Evolutionary conservation across 805 yeast species (phyloP).

Genomic region (Naumovozyma dairenensis): DNA sequence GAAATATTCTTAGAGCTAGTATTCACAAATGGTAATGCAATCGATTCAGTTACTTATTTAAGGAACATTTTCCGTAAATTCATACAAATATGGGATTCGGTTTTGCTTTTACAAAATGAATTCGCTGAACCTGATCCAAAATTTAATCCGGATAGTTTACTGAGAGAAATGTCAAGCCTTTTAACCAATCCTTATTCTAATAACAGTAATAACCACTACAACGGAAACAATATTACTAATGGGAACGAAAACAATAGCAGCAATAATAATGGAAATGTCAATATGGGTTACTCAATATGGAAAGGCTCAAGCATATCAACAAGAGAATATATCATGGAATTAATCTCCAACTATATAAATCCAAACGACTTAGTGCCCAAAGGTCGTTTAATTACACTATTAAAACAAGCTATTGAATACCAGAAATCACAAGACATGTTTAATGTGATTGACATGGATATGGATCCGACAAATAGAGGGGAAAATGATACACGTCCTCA

Average conservation of each 20-base stretch:
- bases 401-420: constrained; percentile 41
- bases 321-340: constrained; percentile 33
- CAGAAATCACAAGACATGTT: constrained; percentile 34
- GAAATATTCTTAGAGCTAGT: constrained; percentile 24
- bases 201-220: no score
- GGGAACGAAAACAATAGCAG: constrained; percentile 4
- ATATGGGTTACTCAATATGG: constrained; percentile 27
- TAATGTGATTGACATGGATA: constrained; percentile 25
- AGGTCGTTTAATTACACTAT: constrained; percentile 39
- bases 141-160: constrained; percentile 22
- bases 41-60: constrained; percentile 18
- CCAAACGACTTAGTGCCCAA: constrained; percentile 46
- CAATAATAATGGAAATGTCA: no score
- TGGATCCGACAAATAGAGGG: constrained; percentile 1
- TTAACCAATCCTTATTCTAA: constrained; percentile 26
- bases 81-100: constrained; percentile 22
- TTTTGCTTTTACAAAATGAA: constrained; percentile 5
- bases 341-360: constrained; percentile 38
- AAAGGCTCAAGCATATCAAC: constrained; percentile 26
- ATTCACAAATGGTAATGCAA: constrained; percentile 10
- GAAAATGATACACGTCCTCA: constrained; percentile 16
- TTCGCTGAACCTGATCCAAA: constrained; percentile 6
- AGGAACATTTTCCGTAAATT: constrained; percentile 18
- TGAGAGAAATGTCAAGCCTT: constrained; percentile 25
- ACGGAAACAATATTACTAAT: no score